These are phyloP conservation scores for Hysterium pulicare DNA, from an alignment of 2,329 filamentous ascomycete species.

Conservation along the genomic window DNA sequence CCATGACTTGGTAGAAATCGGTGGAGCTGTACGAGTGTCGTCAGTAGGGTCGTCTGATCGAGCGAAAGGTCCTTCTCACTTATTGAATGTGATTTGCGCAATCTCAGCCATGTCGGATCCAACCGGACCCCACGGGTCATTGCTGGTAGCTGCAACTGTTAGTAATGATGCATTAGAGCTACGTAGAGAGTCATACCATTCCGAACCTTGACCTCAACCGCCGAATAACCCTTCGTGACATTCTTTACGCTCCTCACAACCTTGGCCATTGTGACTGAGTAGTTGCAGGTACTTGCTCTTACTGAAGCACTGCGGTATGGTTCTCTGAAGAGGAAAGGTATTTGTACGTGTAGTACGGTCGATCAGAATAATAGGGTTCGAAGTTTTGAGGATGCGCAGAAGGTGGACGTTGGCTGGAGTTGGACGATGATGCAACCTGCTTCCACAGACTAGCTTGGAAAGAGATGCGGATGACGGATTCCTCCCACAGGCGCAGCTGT, in stretches of 20 bases:
- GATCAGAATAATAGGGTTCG: neutral
- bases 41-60: conserved; percentile 20
- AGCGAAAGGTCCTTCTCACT: conserved; percentile 56
- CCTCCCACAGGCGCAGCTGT: neutral
- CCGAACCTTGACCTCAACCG: conserved; percentile 88
- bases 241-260: conserved; percentile 98
- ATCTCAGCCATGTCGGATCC: conserved; percentile 99
- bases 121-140: conserved; percentile 97
- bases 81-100: conserved; percentile 95
- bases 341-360: neutral
- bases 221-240: conserved; percentile 98
- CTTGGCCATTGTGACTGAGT: conserved; percentile 73
- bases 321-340: neutral
- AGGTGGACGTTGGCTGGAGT: conserved; percentile 12
- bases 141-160: conserved; percentile 76
- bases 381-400: conserved; percentile 4
- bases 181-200: conserved; percentile 23
- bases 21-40: conserved; percentile 61
- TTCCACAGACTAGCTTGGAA: conserved; percentile 12
- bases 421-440: conserved; percentile 22
- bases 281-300: neutral
- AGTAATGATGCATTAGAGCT: conserved; percentile 10
- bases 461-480: conserved; percentile 6
- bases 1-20: conserved; percentile 99
- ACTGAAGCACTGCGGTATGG: neutral